These are phyloP conservation scores for Plenodomus tracheiphilus DNA, from an alignment of 2,329 filamentous ascomycete species.

Conservation along the genomic window DNA sequence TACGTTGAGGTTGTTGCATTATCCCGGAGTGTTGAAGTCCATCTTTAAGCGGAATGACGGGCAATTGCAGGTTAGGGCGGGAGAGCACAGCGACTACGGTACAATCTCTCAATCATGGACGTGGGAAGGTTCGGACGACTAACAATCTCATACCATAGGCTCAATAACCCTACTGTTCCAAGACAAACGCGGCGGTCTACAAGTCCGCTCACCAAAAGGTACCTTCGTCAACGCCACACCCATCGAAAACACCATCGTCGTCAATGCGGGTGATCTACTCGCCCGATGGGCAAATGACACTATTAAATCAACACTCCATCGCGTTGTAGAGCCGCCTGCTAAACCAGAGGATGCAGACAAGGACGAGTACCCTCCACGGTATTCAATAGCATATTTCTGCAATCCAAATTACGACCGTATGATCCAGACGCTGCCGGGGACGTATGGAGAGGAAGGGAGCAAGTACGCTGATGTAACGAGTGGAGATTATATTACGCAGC, in stretches of 20 bases:
- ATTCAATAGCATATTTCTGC: slow-evolving; percentile 92
- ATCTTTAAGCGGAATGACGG: slow-evolving; percentile 68
- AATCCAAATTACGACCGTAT: slow-evolving; percentile 77
- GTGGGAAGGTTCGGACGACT: neutral
- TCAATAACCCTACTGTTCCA: slow-evolving; percentile 51
- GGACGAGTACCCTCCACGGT: slow-evolving; percentile 68
- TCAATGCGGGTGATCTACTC: slow-evolving; percentile 87
- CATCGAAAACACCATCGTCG: slow-evolving; percentile 77
- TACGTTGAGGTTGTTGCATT: slow-evolving; percentile 72
- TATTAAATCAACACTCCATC: slow-evolving; percentile 87
- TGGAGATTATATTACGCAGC: slow-evolving; percentile 78
- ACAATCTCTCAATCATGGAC: neutral
- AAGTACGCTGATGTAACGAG: slow-evolving; percentile 80
- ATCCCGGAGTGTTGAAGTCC: slow-evolving; percentile 67
- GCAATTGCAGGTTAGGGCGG: slow-evolving; percentile 75
- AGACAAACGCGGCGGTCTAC: slow-evolving; percentile 60
- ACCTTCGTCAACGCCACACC: slow-evolving; percentile 82
- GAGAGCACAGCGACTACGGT: slow-evolving; percentile 73
- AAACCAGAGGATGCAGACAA: slow-evolving; percentile 50
- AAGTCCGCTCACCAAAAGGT: slow-evolving; percentile 71
- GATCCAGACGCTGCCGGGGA: slow-evolving; percentile 82
- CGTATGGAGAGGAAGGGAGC: slow-evolving; percentile 69
- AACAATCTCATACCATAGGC: slow-evolving; percentile 32
- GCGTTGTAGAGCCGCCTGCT: slow-evolving; percentile 80
- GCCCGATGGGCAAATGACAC: slow-evolving; percentile 89